phyloP scores from a whole-genome alignment of 169 alveolate genomes.

The Plasmodium cynomolgi region DNA sequence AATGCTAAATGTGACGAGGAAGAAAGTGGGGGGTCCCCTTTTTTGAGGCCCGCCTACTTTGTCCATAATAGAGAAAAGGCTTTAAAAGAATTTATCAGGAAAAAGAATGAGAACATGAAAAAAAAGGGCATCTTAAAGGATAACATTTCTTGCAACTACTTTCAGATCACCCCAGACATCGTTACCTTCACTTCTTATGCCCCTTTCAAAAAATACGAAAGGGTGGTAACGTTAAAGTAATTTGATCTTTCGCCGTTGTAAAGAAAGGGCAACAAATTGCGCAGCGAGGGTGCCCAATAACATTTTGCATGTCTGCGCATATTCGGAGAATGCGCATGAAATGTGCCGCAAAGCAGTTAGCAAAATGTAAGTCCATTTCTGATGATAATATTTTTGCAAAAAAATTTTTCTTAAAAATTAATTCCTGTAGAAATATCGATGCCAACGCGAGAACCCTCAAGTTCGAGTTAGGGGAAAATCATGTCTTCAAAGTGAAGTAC shows the following conservation, averaged over 20 bases:
- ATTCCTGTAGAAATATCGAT: slow-evolving; percentile 37
- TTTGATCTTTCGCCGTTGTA: neutral
- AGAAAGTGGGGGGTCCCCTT: neutral
- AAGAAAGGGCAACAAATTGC: neutral
- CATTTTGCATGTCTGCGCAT: neutral
- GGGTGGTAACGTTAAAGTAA: slow-evolving; percentile 49
- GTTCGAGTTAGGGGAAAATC: slow-evolving; percentile 6
- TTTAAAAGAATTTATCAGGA: slow-evolving; percentile 43
- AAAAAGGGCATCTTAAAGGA: slow-evolving; percentile 13
- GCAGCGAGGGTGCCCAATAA: neutral
- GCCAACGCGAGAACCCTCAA: slow-evolving; percentile 24
- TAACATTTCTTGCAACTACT: slow-evolving; percentile 15
- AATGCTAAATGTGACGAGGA: neutral
- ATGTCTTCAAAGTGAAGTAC: slow-evolving; percentile 21
- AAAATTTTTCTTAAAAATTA: neutral
- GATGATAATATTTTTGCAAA: neutral
- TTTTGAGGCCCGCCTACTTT: slow-evolving; percentile 41
- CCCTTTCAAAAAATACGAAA: slow-evolving; percentile 64
- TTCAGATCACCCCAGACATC: slow-evolving; percentile 44
- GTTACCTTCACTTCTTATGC: slow-evolving; percentile 54
- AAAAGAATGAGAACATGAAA: slow-evolving; percentile 25
- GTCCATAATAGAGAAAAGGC: slow-evolving; percentile 35
- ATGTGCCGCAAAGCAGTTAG: neutral
- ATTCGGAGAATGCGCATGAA: neutral
- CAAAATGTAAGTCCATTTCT: neutral